phyloP scores from a whole-genome alignment of 257 asterid species.

The Eucommia ulmoides region DNA sequence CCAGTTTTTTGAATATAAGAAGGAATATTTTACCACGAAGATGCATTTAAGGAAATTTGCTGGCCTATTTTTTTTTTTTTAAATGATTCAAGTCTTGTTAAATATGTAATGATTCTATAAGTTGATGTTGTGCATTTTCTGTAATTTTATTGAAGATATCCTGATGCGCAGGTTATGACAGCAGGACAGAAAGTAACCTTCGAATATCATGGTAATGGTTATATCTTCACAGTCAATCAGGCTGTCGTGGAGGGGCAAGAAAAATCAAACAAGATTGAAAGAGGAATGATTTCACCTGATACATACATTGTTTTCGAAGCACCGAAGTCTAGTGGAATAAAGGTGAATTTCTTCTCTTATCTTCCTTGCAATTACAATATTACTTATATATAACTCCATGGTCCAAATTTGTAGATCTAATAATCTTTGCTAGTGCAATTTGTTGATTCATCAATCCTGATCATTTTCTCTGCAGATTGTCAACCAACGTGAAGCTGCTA shows the following conservation, averaged over 20 bases:
- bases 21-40: no score
- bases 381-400: no score
- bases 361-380: no score
- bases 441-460: conserved; percentile 7
- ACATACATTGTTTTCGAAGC: conserved; percentile 88
- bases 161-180: not conserved
- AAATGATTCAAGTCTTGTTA: no score
- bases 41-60: no score
- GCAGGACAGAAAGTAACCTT: not conserved
- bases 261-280: conserved; percentile 42
- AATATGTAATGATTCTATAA: no score
- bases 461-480: conserved; percentile 48
- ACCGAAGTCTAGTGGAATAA: conserved; percentile 72
- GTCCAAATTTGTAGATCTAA: no score
- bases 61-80: no score
- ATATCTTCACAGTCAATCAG: conserved; percentile 73
- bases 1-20: no score
- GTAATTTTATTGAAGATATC: no score
- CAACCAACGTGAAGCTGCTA: conserved; percentile 96
- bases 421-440: conserved; percentile 9
- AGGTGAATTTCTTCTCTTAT: conserved; percentile 29
- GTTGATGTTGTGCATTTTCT: no score
- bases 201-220: conserved; percentile 63
- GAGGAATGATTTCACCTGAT: conserved; percentile 80
- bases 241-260: conserved; percentile 71